phyloP scores from a whole-genome alignment of 2,329 filamentous ascomycete species.

The Davidsoniella neocaledoniae region DNA sequence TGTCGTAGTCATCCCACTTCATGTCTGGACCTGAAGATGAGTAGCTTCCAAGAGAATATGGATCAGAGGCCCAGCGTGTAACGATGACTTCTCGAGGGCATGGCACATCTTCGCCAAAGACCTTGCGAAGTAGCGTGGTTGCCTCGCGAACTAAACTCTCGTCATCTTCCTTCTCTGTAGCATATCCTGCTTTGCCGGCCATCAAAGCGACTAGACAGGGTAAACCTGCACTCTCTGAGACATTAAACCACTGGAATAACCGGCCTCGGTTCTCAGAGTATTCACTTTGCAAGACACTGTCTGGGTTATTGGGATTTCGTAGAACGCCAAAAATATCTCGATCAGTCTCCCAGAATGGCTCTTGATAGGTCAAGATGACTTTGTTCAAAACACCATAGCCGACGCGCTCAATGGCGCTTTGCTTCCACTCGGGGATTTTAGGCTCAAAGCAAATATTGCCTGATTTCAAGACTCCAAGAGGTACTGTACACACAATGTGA shows the following conservation, averaged over 20 bases:
- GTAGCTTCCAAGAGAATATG: slow-evolving; percentile 85
- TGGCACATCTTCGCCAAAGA: slow-evolving; percentile 58
- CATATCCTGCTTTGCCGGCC: slow-evolving; percentile 85
- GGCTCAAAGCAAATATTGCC: slow-evolving; percentile 72
- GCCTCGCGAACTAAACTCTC: slow-evolving; percentile 66
- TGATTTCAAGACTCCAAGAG: slow-evolving; percentile 82
- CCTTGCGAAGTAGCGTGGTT: slow-evolving; percentile 55
- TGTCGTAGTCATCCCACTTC: slow-evolving; percentile 73
- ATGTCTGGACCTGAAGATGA: slow-evolving; percentile 81
- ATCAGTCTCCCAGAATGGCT: slow-evolving; percentile 77
- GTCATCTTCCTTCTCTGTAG: slow-evolving; percentile 64
- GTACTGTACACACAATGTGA: slow-evolving; percentile 75
- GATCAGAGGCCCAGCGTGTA: slow-evolving; percentile 82
- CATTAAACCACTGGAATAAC: slow-evolving; percentile 97
- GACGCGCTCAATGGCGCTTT: slow-evolving; percentile 60
- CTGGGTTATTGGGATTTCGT: slow-evolving; percentile 56
- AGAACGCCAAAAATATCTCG: slow-evolving; percentile 90
- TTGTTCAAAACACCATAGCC: slow-evolving; percentile 95
- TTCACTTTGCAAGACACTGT: slow-evolving; percentile 28
- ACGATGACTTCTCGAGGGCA: slow-evolving; percentile 72
- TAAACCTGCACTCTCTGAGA: slow-evolving; percentile 72
- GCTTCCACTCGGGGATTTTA: slow-evolving; percentile 74
- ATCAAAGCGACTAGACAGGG: slow-evolving; percentile 83
- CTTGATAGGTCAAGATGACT: slow-evolving; percentile 75
- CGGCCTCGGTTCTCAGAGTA: slow-evolving; percentile 69